Percentiles rank a stretch among this genome's conserved stretches.
phyloP scores from a whole-genome alignment of 225 moss, liverwort and hornwort species.

The Anthoceros angustus region DNA sequence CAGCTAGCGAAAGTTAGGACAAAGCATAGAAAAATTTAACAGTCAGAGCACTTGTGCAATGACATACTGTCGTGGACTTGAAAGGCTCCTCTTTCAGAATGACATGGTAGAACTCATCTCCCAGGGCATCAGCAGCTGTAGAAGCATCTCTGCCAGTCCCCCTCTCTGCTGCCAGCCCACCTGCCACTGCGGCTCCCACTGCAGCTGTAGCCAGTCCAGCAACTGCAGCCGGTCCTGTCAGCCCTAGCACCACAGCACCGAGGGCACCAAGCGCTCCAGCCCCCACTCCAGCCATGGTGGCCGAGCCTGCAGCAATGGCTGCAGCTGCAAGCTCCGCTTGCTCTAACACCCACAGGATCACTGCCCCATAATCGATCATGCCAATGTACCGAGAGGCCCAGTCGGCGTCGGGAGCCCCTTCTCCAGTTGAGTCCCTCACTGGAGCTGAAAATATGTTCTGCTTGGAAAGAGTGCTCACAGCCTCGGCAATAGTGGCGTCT shows the following conservation, averaged over 20 bases:
- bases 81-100: conserved; percentile 73
- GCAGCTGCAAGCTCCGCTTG: conserved; percentile 56
- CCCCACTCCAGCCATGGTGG: conserved; percentile 47
- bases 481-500: conserved; percentile 43
- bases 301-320: conserved; percentile 44
- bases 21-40: background rate
- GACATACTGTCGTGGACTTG: conserved; percentile 52
- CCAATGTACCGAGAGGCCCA: conserved; percentile 44
- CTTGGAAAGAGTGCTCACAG: conserved; percentile 39
- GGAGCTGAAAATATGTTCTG: conserved; percentile 47
- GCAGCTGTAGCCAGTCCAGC: conserved; percentile 49
- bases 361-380: conserved; percentile 46
- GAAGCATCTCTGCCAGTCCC: conserved; percentile 33
- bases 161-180: conserved; percentile 45
- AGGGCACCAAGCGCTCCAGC: conserved; percentile 51
- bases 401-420: conserved; percentile 11
- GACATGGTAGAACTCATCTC: conserved; percentile 59
- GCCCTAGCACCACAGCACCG: conserved; percentile 48
- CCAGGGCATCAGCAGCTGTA: conserved; percentile 30
- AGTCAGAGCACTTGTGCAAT: background rate
- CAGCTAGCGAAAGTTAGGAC: background rate
- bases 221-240: conserved; percentile 49
- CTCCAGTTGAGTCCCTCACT: conserved; percentile 32
- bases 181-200: conserved; percentile 44
- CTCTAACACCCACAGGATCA: conserved; percentile 54